Conservation (phyloP, 2,329 filamentous ascomycete genomes). For the Aschersonia sp. region DNA sequence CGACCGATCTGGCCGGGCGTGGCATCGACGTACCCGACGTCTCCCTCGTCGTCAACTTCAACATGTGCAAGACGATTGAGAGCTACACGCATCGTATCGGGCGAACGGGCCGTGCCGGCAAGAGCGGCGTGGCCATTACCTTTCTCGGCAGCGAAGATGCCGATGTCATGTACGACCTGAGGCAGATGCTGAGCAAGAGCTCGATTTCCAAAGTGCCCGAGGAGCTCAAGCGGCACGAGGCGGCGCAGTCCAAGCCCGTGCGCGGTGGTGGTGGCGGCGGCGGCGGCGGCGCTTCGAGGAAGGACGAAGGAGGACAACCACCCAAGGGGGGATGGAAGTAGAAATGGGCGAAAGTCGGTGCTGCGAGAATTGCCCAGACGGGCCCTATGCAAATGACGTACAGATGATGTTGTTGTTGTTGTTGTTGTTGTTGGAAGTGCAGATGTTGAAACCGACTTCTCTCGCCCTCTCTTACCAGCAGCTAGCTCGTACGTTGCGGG, state of each 20-base stretch:
- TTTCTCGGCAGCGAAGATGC: conserved; percentile 84
- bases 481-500: too few species aligned
- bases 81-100: conserved; percentile 94
- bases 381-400: too few species aligned
- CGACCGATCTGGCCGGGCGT: conserved; percentile 86
- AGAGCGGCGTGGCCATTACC: conserved; percentile 90
- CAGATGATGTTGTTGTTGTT: too few species aligned
- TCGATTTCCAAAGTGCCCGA: conserved; percentile 80
- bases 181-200: conserved; percentile 90
- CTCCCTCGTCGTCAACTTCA: conserved; percentile 92
- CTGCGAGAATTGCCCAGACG: too few species aligned
- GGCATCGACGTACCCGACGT: conserved; percentile 98
- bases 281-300: conserved; percentile 3
- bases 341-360: too few species aligned
- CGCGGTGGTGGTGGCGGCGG: conserved; percentile 9
- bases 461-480: too few species aligned
- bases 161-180: conserved; percentile 86
- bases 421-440: too few species aligned
- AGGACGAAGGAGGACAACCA: background rate
- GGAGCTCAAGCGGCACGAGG: conserved; percentile 77
- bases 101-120: conserved; percentile 91
- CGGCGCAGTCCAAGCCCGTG: conserved; percentile 68
- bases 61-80: conserved; percentile 90
- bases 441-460: too few species aligned
- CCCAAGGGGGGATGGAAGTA: too few species aligned